Conservation (phyloP, 352 stramenopile genomes). For the Phytopythium delawarense region DNA sequence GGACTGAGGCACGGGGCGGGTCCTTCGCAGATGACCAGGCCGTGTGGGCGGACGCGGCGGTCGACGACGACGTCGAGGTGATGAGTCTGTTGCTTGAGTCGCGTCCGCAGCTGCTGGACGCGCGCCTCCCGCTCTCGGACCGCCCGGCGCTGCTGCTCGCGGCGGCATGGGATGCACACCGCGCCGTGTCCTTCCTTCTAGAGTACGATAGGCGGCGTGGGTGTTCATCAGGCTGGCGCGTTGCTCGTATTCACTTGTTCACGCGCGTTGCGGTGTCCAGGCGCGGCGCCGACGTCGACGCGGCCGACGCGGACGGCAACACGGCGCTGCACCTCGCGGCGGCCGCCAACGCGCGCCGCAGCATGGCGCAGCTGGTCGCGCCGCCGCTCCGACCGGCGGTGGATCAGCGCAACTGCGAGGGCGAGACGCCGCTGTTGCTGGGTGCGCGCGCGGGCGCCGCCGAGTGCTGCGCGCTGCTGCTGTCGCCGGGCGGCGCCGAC, state of each 20-base stretch:
- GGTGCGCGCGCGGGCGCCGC: constrained; percentile 1
- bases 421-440: constrained; percentile 13
- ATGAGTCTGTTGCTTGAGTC: neutral
- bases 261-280: neutral
- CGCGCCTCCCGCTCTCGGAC: constrained; percentile 3
- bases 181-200: constrained; percentile 8
- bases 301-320: constrained; percentile 9
- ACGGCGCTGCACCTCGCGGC: constrained; percentile 13
- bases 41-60: neutral
- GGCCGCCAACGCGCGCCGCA: constrained; percentile 5
- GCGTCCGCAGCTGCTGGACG: neutral
- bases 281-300: constrained; percentile 5
- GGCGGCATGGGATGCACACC: constrained; percentile 11
- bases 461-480: constrained; percentile 12
- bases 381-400: neutral
- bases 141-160: constrained; percentile 16
- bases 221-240: neutral
- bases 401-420: constrained; percentile 10
- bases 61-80: constrained; percentile 1
- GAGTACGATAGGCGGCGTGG: neutral
- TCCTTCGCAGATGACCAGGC: neutral
- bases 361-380: constrained; percentile 4
- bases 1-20: neutral
- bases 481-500: constrained; percentile 7
- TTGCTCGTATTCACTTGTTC: neutral